Evolutionary conservation across 257 asterid genomes (phyloP).

Genomic region (Capsicum chinense): DNA sequence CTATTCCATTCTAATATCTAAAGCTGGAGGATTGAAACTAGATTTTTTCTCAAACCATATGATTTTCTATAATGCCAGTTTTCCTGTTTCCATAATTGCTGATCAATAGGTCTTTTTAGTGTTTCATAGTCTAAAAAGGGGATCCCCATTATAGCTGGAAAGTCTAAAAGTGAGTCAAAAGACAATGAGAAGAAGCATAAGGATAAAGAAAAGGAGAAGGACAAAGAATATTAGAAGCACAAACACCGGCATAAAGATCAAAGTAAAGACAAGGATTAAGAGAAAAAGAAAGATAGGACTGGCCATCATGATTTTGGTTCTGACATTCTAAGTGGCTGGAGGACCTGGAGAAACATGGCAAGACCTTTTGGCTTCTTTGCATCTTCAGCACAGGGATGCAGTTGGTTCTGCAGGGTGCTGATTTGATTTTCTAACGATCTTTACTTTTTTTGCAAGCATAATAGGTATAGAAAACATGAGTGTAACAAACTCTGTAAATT

Average conservation of each 20-base stretch:
- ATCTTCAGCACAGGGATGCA: no score
- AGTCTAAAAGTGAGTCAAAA: constrained; percentile 74
- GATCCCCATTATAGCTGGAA: constrained; percentile 44
- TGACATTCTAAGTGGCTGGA: constrained; percentile 52
- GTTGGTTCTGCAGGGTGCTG: no score
- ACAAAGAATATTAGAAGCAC: constrained; percentile 91
- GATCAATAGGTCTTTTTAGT: constrained; percentile 36
- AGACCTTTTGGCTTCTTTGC: no score
- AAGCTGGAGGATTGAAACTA: background rate
- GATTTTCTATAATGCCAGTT: background rate
- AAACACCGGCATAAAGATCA: constrained; percentile 95
- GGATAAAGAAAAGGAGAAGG: constrained; percentile 43
- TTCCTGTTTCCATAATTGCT: constrained; percentile 27
- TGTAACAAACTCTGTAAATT: no score
- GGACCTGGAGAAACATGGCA: no score
- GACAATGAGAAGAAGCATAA: constrained; percentile 82
- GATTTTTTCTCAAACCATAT: background rate
- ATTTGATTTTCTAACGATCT: no score
- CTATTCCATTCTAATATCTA: background rate
- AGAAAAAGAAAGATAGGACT: constrained; percentile 79
- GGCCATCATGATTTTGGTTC: constrained; percentile 83
- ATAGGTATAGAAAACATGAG: no score
- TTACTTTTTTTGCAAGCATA: no score
- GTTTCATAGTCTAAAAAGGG: constrained; percentile 70
- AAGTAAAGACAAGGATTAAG: constrained; percentile 94